A percentile compares a stretch with the other conserved stretches of the same genome.
Evolutionary conservation across 179 eudicot genomes (phyloP).

Genomic region (Beta macrorhiza): DNA sequence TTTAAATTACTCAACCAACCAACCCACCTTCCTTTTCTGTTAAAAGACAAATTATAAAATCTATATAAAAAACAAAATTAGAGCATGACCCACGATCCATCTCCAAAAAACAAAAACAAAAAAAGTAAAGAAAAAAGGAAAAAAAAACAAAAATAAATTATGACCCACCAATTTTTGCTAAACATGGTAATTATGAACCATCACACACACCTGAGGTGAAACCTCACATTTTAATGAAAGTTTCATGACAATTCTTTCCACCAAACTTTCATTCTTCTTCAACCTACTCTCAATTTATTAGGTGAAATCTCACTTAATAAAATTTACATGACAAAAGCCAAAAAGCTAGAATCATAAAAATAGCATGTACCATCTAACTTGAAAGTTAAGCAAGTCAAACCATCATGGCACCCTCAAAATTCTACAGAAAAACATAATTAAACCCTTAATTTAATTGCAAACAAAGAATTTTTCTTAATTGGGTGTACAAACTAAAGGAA

Average conservation of each 20-base stretch:
- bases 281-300: constrained; percentile 24
- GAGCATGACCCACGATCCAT: neutral
- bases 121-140: too few relatives aligned
- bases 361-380: constrained; percentile 25
- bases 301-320: constrained; percentile 24
- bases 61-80: neutral
- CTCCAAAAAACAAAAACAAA: too few relatives aligned
- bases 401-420: constrained; percentile 20
- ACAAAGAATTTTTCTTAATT: neutral
- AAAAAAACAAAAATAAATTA: too few relatives aligned
- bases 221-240: constrained; percentile 14
- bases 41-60: neutral
- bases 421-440: neutral
- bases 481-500: neutral
- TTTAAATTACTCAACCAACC: constrained; percentile 2
- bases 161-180: neutral
- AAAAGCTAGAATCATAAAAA: constrained; percentile 11
- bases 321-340: constrained; percentile 2
- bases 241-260: neutral
- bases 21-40: neutral
- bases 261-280: constrained; percentile 13
- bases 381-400: constrained; percentile 26
- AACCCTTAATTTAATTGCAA: neutral
- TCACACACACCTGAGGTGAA: constrained; percentile 13
- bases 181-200: constrained; percentile 7